Conservation (phyloP, 2,329 filamentous ascomycete genomes). For the Neurospora sp. region DNA sequence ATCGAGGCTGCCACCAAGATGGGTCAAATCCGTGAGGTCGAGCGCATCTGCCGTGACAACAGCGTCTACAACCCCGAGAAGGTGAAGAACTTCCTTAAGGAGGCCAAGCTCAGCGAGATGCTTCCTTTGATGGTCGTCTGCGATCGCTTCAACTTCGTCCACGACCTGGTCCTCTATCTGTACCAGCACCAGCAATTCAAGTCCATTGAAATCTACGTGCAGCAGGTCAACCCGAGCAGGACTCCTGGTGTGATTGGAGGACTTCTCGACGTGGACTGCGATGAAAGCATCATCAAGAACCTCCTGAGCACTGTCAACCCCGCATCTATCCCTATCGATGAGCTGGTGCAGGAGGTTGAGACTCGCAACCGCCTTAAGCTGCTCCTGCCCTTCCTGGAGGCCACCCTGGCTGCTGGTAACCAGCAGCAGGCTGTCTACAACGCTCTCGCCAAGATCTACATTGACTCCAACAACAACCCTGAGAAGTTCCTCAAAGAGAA, state of each 20-base stretch:
- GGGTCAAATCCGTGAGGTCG: conserved; percentile 88
- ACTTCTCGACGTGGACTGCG: conserved; percentile 91
- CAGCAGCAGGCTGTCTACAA: conserved; percentile 97
- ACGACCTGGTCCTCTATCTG: conserved; percentile 89
- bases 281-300: conserved; percentile 91
- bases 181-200: conserved; percentile 99
- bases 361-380: conserved; percentile 91
- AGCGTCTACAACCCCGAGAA: conserved; percentile 85
- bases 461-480: conserved; percentile 95
- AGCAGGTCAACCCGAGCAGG: conserved; percentile 85
- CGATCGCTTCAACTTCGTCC: conserved; percentile 98
- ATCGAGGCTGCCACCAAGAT: conserved; percentile 94
- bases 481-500: conserved; percentile 98
- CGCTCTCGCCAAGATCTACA: conserved; percentile 97
- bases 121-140: conserved; percentile 96
- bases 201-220: conserved; percentile 96
- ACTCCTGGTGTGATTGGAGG: conserved; percentile 91
- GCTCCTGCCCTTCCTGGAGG: conserved; percentile 89
- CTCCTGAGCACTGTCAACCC: conserved; percentile 78
- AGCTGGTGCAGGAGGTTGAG: conserved; percentile 92
- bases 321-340: conserved; percentile 80
- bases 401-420: conserved; percentile 79
- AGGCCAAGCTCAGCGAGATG: conserved; percentile 84
- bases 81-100: conserved; percentile 99
- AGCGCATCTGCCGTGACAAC: conserved; percentile 93